A percentile compares a stretch with the other conserved stretches of the same genome.
Evolutionary conservation across 2,329 filamentous ascomycete species (phyloP).

Genomic region (Onygena corvina): DNA sequence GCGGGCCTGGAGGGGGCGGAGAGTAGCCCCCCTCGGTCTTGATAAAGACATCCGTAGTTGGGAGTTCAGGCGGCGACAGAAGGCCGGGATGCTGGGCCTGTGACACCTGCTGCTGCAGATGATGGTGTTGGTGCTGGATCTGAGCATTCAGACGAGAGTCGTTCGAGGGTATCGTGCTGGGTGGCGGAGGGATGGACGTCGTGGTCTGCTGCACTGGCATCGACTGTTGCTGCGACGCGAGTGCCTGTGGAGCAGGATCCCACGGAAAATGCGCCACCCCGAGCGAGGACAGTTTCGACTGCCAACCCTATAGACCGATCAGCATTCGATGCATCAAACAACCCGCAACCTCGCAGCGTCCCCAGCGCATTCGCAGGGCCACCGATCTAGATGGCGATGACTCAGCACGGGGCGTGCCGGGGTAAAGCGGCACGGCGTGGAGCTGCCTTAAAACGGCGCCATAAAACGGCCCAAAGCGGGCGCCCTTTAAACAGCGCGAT

Average conservation of each 20-base stretch:
- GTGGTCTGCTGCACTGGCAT: slow-evolving; percentile 25
- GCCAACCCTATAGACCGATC: slow-evolving; percentile 60
- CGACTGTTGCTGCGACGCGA: slow-evolving; percentile 25
- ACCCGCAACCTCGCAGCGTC: not conserved
- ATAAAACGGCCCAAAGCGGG: slow-evolving; percentile 21
- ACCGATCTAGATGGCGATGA: not conserved
- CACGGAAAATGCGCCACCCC: slow-evolving; percentile 84
- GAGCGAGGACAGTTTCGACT: slow-evolving; percentile 74
- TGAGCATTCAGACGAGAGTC: slow-evolving; percentile 22
- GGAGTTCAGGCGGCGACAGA: slow-evolving; percentile 21
- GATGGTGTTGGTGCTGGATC: slow-evolving; percentile 26
- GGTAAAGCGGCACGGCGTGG: slow-evolving; percentile 15
- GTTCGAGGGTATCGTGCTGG: slow-evolving; percentile 35
- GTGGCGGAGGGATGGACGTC: slow-evolving; percentile 29
- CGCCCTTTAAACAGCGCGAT: slow-evolving; percentile 29
- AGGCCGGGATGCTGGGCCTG: slow-evolving; percentile 28
- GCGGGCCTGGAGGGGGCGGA: slow-evolving; percentile 20
- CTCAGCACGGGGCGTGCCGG: slow-evolving; percentile 9
- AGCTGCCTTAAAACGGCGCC: slow-evolving; percentile 27
- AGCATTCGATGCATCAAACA: not conserved
- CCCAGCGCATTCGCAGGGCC: not conserved
- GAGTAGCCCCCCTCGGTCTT: slow-evolving; percentile 42
- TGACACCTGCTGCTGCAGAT: slow-evolving; percentile 21
- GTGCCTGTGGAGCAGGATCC: slow-evolving; percentile 70
- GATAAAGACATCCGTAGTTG: slow-evolving; percentile 31